Evolutionary conservation across 1,284 basidiomycete genomes (phyloP).

Genomic region (Apiotrichum laibachii): DNA sequence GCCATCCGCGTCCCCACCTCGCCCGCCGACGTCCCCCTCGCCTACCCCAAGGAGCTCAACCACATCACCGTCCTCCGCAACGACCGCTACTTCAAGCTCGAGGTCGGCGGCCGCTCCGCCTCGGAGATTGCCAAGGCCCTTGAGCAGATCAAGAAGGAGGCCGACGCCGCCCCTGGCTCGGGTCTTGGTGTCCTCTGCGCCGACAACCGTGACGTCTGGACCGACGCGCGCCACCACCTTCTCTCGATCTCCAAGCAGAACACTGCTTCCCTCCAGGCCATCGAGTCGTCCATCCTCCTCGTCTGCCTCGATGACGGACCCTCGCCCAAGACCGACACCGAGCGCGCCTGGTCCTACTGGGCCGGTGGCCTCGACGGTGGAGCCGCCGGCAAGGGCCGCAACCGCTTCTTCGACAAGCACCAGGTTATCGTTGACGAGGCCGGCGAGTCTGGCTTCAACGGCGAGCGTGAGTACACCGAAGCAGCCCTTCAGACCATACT

Average conservation of each 20-base stretch:
- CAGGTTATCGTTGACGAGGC: slow-evolving; percentile 89
- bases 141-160: slow-evolving; percentile 67
- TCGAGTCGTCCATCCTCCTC: slow-evolving; percentile 86
- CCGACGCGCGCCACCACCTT: slow-evolving; percentile 70
- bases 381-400: slow-evolving; percentile 60
- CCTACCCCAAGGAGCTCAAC: slow-evolving; percentile 72
- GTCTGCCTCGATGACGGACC: slow-evolving; percentile 70
- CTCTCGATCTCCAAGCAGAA: slow-evolving; percentile 67
- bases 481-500: background rate
- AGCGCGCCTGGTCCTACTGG: slow-evolving; percentile 82
- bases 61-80: slow-evolving; percentile 88
- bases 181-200: slow-evolving; percentile 80
- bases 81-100: slow-evolving; percentile 83
- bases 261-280: slow-evolving; percentile 66
- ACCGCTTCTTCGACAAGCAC: slow-evolving; percentile 98
- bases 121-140: slow-evolving; percentile 79
- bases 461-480: slow-evolving; percentile 49
- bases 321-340: slow-evolving; percentile 56
- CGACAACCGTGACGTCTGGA: slow-evolving; percentile 88
- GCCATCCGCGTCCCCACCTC: slow-evolving; percentile 78
- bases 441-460: slow-evolving; percentile 84
- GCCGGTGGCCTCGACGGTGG: slow-evolving; percentile 63
- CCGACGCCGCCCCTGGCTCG: slow-evolving; percentile 59
- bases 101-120: slow-evolving; percentile 64
- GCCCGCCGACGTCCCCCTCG: slow-evolving; percentile 76